A percentile compares a stretch with the other conserved stretches of the same genome.
Evolutionary conservation across 2,329 filamentous ascomycete genomes (phyloP).

Genomic region (Penicillium paneum): DNA sequence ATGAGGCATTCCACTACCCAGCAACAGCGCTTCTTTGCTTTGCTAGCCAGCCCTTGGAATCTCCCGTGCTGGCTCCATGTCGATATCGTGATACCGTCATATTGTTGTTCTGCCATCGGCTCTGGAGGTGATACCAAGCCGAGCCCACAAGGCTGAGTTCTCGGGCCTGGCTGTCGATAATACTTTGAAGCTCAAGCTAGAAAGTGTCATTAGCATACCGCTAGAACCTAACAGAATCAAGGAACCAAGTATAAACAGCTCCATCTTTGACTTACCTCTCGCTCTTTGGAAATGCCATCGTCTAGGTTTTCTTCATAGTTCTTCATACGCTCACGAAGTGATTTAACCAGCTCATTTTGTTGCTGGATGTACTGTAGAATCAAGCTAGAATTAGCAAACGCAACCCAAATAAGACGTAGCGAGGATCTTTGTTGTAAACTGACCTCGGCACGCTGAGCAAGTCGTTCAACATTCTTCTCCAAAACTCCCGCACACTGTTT

Average conservation of each 20-base stretch:
- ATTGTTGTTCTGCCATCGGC: constrained; percentile 45
- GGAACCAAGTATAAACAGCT: neutral
- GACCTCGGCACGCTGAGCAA: constrained; percentile 45
- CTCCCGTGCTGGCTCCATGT: constrained; percentile 34
- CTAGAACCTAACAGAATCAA: neutral
- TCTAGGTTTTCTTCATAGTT: constrained; percentile 39
- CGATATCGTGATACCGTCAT: constrained; percentile 42
- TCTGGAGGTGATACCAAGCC: constrained; percentile 48
- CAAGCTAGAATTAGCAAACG: constrained; percentile 15
- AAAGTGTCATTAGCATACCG: constrained; percentile 14
- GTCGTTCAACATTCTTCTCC: constrained; percentile 52
- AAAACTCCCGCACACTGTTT: constrained; percentile 52
- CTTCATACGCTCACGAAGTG: constrained; percentile 41
- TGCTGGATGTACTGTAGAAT: constrained; percentile 40
- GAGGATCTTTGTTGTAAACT: constrained; percentile 16
- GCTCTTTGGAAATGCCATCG: constrained; percentile 39
- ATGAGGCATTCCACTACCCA: constrained; percentile 25
- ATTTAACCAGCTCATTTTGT: constrained; percentile 44
- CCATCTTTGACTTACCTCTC: constrained; percentile 34
- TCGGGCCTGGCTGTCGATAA: constrained; percentile 41
- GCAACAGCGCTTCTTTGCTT: constrained; percentile 45
- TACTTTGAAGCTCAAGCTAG: constrained; percentile 42
- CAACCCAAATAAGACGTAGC: neutral
- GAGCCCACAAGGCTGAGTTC: constrained; percentile 47
- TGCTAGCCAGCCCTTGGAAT: constrained; percentile 46